Conservation (phyloP, 192 early-diverging fungal genomes). For the Linnemannia elongata region DNA sequence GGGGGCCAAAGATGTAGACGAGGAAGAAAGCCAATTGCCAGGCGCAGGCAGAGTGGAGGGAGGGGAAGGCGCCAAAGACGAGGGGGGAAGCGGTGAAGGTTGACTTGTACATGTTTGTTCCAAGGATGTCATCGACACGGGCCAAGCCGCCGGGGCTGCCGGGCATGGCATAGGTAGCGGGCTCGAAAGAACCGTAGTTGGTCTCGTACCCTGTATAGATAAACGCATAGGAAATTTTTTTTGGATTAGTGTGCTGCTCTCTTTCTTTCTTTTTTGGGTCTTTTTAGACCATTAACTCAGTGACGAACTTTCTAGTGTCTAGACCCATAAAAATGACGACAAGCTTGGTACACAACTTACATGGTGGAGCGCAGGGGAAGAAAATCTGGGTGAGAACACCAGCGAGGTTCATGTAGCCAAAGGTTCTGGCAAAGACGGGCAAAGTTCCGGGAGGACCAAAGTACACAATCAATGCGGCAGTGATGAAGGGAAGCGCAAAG, state of each 20-base stretch:
- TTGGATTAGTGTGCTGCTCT: slow-evolving; percentile 4
- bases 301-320: neutral
- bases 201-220: slow-evolving; percentile 74
- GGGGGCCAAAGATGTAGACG: slow-evolving; percentile 60
- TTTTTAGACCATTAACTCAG: neutral
- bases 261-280: slow-evolving; percentile 1
- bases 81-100: slow-evolving; percentile 78
- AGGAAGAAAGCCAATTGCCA: slow-evolving; percentile 74
- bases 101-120: slow-evolving; percentile 70
- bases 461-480: slow-evolving; percentile 60
- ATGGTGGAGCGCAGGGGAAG: slow-evolving; percentile 78
- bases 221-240: neutral
- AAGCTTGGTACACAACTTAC: slow-evolving; percentile 50
- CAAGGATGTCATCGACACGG: slow-evolving; percentile 77
- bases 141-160: slow-evolving; percentile 78
- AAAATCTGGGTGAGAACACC: slow-evolving; percentile 78
- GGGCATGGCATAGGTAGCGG: slow-evolving; percentile 73
- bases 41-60: slow-evolving; percentile 80
- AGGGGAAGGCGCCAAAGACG: slow-evolving; percentile 84
- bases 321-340: neutral
- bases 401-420: slow-evolving; percentile 77
- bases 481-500: slow-evolving; percentile 74
- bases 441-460: slow-evolving; percentile 66
- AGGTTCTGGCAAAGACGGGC: slow-evolving; percentile 67
- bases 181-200: slow-evolving; percentile 68